These are phyloP conservation scores for Chimonanthus praecox DNA, from an alignment of 164 flowering plant species.

Conservation along the genomic window DNA sequence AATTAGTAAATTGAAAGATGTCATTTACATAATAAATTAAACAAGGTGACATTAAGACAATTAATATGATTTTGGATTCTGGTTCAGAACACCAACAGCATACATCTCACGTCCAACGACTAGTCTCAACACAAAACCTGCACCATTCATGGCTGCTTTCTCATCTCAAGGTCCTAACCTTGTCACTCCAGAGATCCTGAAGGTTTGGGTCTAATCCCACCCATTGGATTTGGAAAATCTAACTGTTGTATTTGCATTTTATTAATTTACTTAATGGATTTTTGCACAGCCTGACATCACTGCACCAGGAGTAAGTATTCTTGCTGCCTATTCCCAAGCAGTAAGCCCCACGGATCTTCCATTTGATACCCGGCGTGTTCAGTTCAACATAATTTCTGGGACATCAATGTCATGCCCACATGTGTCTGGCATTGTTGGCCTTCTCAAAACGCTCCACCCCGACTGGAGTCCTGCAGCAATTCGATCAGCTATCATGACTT, in stretches of 20 bases:
- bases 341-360: slow-evolving; percentile 16
- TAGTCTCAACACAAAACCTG: slow-evolving; percentile 38
- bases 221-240: not conserved
- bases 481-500: slow-evolving; percentile 75
- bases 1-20: not conserved
- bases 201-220: slow-evolving; percentile 33
- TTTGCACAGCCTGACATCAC: slow-evolving; percentile 58
- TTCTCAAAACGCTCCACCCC: slow-evolving; percentile 38
- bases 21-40: not conserved
- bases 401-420: slow-evolving; percentile 87
- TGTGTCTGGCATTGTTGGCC: slow-evolving; percentile 60
- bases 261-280: not conserved
- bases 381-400: slow-evolving; percentile 36
- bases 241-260: not conserved
- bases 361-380: slow-evolving; percentile 29
- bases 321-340: slow-evolving; percentile 49
- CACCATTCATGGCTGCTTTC: slow-evolving; percentile 79
- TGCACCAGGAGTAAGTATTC: slow-evolving; percentile 65
- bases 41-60: not conserved
- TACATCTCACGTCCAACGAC: slow-evolving; percentile 42
- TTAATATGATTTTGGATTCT: not conserved
- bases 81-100: slow-evolving; percentile 45
- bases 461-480: slow-evolving; percentile 73
- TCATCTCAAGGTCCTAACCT: slow-evolving; percentile 76
- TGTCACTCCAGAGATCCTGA: slow-evolving; percentile 66